phyloP scores from a whole-genome alignment of 306 rosid genomes.

The Cucurbita maxima region DNA sequence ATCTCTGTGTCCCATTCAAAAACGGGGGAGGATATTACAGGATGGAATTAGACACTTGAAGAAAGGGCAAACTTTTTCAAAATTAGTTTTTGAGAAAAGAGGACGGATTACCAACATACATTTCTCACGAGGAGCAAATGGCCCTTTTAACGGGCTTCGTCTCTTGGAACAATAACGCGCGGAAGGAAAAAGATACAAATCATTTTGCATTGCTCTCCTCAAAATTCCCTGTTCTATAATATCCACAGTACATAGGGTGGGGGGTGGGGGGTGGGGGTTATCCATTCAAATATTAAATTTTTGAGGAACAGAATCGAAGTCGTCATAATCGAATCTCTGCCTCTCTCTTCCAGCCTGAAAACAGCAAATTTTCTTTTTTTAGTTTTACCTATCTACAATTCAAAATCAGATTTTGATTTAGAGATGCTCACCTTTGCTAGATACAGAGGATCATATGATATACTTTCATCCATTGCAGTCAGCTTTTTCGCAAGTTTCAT shows the following conservation, averaged over 20 bases:
- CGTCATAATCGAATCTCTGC: constrained; percentile 60
- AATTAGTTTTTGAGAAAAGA: neutral
- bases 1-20: neutral
- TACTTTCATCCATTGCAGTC: constrained; percentile 44
- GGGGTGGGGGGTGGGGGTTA: neutral
- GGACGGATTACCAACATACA: neutral
- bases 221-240: neutral
- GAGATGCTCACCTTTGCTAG: constrained; percentile 41
- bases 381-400: neutral
- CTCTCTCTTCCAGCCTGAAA: constrained; percentile 69
- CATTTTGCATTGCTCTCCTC: neutral
- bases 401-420: neutral
- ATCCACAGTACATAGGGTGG: neutral
- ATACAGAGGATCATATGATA: constrained; percentile 55
- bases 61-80: neutral
- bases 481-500: constrained; percentile 67
- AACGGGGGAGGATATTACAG: neutral
- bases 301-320: constrained; percentile 57
- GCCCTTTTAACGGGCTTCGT: neutral
- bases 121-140: neutral
- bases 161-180: neutral
- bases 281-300: constrained; percentile 35
- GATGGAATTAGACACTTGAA: neutral
- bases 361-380: neutral
- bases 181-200: neutral